Evolutionary conservation across 2,329 filamentous ascomycete genomes (phyloP).

Genomic region (Leptographium wingfieldii): DNA sequence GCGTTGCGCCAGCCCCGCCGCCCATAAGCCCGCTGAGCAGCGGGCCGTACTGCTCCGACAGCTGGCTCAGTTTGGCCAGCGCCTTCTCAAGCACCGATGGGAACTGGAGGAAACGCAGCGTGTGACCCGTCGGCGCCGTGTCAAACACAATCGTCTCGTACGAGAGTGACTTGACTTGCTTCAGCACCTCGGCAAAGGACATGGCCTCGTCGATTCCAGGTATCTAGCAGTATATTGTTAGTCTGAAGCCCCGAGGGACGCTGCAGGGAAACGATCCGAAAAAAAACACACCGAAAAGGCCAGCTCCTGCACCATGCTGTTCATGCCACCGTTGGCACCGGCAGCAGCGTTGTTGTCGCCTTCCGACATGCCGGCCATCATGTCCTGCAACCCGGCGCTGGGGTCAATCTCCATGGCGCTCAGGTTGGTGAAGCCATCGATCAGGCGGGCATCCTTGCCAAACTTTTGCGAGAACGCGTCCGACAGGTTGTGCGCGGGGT

Average conservation of each 20-base stretch:
- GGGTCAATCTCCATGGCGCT: slow-evolving; percentile 99
- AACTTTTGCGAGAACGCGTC: slow-evolving; percentile 99
- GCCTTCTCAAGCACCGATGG: slow-evolving; percentile 97
- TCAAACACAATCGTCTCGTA: slow-evolving; percentile 99
- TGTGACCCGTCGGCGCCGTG: slow-evolving; percentile 94
- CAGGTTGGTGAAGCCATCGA: slow-evolving; percentile 86
- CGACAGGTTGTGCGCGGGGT: slow-evolving; percentile 94
- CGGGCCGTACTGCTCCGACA: slow-evolving; percentile 88
- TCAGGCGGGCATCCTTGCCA: slow-evolving; percentile 88
- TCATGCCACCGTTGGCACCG: slow-evolving; percentile 51
- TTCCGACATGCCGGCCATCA: slow-evolving; percentile 66
- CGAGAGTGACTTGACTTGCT: slow-evolving; percentile 96
- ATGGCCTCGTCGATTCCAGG: slow-evolving; percentile 98
- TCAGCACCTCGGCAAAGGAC: slow-evolving; percentile 98
- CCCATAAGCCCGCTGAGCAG: slow-evolving; percentile 91
- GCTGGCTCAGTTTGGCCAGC: slow-evolving; percentile 89
- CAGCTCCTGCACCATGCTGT: slow-evolving; percentile 97
- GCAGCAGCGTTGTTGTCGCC: slow-evolving; percentile 30
- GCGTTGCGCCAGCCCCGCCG: slow-evolving; percentile 34
- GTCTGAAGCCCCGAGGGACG: neutral
- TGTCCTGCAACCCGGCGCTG: slow-evolving; percentile 92
- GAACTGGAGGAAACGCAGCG: slow-evolving; percentile 95
- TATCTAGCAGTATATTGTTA: slow-evolving; percentile 45
- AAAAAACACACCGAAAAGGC: slow-evolving; percentile 66
- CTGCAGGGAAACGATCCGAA: neutral